Evolutionary conservation across 2,329 filamentous ascomycete species (phyloP).

Genomic region (Pseudogymnoascus sp.): DNA sequence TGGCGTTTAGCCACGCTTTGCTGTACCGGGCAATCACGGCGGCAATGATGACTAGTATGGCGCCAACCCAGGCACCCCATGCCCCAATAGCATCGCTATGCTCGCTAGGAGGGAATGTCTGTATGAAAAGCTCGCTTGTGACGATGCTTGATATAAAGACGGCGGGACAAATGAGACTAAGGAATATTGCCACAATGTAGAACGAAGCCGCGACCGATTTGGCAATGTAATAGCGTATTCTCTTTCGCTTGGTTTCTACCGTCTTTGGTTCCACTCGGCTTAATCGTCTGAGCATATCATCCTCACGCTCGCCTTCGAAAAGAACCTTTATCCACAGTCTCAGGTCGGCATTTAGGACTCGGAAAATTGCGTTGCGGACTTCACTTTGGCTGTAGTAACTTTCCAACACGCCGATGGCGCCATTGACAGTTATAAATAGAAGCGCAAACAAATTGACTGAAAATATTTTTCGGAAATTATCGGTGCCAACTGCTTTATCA

Average conservation of each 20-base stretch:
- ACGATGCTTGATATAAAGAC: constrained; percentile 12
- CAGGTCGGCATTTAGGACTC: constrained; percentile 9
- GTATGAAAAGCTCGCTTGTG: constrained; percentile 5
- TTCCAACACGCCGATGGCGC: constrained; percentile 10
- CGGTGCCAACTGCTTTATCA: not conserved
- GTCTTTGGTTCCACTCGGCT: not conserved
- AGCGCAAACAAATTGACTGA: constrained; percentile 9
- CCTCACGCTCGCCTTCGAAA: constrained; percentile 13
- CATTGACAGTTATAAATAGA: constrained; percentile 11
- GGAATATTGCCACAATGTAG: constrained; percentile 8
- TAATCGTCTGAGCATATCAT: not conserved
- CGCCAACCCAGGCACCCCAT: constrained; percentile 16
- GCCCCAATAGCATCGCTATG: constrained; percentile 14
- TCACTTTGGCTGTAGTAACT: constrained; percentile 12
- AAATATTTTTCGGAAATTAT: not conserved
- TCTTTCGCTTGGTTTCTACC: constrained; percentile 3
- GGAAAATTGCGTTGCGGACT: constrained; percentile 13
- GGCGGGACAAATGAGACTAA: constrained; percentile 8
- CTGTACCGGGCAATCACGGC: constrained; percentile 12
- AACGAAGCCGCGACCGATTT: constrained; percentile 11
- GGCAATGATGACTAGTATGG: constrained; percentile 11
- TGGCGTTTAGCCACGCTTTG: constrained; percentile 3
- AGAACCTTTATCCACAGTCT: constrained; percentile 10
- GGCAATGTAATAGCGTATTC: constrained; percentile 11
- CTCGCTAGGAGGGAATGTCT: constrained; percentile 11